Conservation (phyloP, 1,139 yeast species). For the Saccharomycopsis hybrid region DNA sequence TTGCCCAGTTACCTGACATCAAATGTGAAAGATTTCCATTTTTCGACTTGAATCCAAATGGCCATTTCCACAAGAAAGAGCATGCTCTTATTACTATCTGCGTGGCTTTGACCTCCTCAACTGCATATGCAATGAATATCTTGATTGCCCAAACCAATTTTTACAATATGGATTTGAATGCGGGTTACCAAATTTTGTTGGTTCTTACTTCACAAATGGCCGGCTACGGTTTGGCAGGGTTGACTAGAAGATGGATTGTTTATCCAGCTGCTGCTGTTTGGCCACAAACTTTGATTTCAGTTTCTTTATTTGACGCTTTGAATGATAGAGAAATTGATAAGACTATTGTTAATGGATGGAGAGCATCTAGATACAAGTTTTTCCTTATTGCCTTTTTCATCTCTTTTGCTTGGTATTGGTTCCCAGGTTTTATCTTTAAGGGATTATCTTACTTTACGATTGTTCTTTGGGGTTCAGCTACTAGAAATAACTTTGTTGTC, state of each 20-base stretch:
- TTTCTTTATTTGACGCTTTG: conserved; percentile 51
- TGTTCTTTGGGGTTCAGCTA: conserved; percentile 51
- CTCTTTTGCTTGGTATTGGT: conserved; percentile 48
- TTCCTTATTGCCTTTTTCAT: conserved; percentile 35
- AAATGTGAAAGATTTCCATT: conserved; percentile 36
- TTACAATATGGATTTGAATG: conserved; percentile 41
- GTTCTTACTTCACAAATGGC: conserved; percentile 52
- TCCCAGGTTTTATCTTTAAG: conserved; percentile 49
- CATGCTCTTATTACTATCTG: conserved; percentile 59
- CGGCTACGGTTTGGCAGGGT: conserved; percentile 65
- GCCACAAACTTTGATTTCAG: conserved; percentile 46
- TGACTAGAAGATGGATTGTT: conserved; percentile 49
- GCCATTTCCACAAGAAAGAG: conserved; percentile 53
- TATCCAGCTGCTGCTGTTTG: conserved; percentile 60
- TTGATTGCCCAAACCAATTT: conserved; percentile 44
- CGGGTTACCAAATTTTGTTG: conserved; percentile 46
- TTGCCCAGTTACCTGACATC: conserved; percentile 46
- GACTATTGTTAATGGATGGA: conserved; percentile 53
- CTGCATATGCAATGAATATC: conserved; percentile 58
- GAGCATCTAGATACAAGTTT: conserved; percentile 41
- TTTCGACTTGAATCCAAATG: conserved; percentile 42
- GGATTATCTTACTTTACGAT: conserved; percentile 47
- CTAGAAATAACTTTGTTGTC: conserved; percentile 38
- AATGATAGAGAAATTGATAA: conserved; percentile 47
- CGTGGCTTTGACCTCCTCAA: conserved; percentile 54